Evolutionary conservation across 129 eudicot genomes (phyloP), one percentile per base, ranked within the genome.

Genomic region (Saussurea involucrata): DNA sequence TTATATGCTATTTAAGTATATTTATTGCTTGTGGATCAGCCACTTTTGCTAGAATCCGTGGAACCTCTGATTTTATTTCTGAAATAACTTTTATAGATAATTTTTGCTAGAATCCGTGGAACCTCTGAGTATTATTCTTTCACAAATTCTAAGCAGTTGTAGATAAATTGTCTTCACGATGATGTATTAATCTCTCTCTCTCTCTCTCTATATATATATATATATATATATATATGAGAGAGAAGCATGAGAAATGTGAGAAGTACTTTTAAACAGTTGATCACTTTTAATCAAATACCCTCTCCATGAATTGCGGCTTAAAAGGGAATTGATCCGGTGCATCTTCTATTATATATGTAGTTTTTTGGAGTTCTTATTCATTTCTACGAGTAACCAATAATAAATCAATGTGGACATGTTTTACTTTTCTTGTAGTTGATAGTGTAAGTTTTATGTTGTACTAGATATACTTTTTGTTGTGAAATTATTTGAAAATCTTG

Each of bases 1-100:
- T 53, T 78, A 71, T 33, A 36, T 61, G 76, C n/a, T n/a, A n/a
- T n/a, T n/a, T n/a, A n/a, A n/a, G n/a, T n/a, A 27, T 77, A 10
- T 70, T 40, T 69, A 18, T 76, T 66, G 55, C 68, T 37, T 61
- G 29, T 70, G 42, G 71, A 55, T 70, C 46, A 28, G n/a, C 7
- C 70, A 13, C 10, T 21, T 77, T 12, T 12, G 3, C 55, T 44
- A 44, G 55, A 42, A 42, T 11, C 2, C 53, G 6, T 42, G 53
- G 55, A 44, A 44, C 55, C 17, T 13, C n/a, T 44, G 55, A 4
- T 44, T 44, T 13, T 44, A 5, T 12, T 44, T 44, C 15, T 40
- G 49, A 40, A 40, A 40, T 2, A 44, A 18, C n/a, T 44, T 44
- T 44, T 44, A 12, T 13, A 3, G 18, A n/a, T n/a, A n/a, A n/a